Evolutionary conservation across 2,329 filamentous ascomycete genomes (phyloP), one percentile per base, ranked within the genome.

Genomic region (Fusarium nelsonii): DNA sequence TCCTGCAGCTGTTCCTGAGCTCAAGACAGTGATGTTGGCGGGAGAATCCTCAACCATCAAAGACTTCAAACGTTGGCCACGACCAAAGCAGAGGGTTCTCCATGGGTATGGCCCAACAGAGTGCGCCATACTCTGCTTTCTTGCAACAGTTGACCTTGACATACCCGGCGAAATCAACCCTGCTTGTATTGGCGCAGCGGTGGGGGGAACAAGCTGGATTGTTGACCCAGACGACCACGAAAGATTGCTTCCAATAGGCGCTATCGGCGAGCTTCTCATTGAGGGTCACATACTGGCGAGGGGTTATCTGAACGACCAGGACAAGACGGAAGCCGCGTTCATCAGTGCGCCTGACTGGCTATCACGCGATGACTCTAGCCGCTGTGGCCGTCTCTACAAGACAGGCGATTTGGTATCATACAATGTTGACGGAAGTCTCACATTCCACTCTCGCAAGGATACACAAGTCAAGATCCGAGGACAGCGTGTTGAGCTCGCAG

Each of bases 381-480:
- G 57, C n/a, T 14, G n/a, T 39, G 48, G 51, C 7, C 33, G 58
- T 5, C 54, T 65, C 10, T 85, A 85, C 68, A 82, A 81, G 50
- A 84, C 84, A 3, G 84, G 84, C 8, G 84, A 86, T 64, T 74
- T 85, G 12, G 83, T 77, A 4, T 75, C 74, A 30, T 83, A 83
- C 23, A 50, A 50, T 15, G 8, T 11, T 0, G 51, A 56, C 8
- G 58, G 58, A 0, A 74, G 73, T 12, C 73, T 86, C 7, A 70
- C 78, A 0, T 85, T 81, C 48, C 68, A 84, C 32, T 85, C 84
- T 44, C 79, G 87, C 15, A 87, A 86, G 66, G 87, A 89, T 66
- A 81, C 80, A 0, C 87, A 89, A 70, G 81, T 88, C 52, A 90
- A 89, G 73, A 76, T 89, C 11, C 81, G 83, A 23, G 89, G 89